These are phyloP conservation scores for Arbutus unedo DNA, from an alignment of 148 eudicot genomes.

Conservation along the genomic window DNA sequence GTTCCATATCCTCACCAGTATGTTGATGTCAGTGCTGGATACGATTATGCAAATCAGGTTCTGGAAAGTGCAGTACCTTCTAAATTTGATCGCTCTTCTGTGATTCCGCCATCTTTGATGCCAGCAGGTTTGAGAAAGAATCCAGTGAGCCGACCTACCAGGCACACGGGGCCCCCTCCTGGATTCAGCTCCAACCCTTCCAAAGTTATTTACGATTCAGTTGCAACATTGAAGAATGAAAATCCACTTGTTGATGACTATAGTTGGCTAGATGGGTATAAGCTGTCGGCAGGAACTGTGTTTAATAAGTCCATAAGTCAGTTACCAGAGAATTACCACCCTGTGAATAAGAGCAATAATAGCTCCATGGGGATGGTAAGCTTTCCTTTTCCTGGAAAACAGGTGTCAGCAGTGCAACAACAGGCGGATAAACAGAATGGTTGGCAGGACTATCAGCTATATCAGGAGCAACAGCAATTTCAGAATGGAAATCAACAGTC, in stretches of 20 bases:
- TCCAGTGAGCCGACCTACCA: constrained; percentile 77
- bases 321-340: constrained; percentile 28
- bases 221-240: constrained; percentile 35
- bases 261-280: constrained; percentile 94
- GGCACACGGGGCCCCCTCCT: constrained; percentile 93
- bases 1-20: constrained; percentile 52
- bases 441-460: constrained; percentile 49
- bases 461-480: constrained; percentile 45
- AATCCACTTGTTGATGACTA: constrained; percentile 67
- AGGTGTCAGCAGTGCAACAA: constrained; percentile 43
- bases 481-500: constrained; percentile 53
- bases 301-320: constrained; percentile 40
- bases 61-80: constrained; percentile 42
- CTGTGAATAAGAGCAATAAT: constrained; percentile 43
- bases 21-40: constrained; percentile 29
- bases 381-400: constrained; percentile 98
- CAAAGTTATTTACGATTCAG: constrained; percentile 42
- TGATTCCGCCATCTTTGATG: constrained; percentile 30
- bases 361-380: constrained; percentile 41
- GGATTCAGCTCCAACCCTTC: constrained; percentile 62
- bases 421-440: constrained; percentile 44
- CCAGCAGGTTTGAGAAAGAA: constrained; percentile 50
- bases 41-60: constrained; percentile 29
- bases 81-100: constrained; percentile 33
- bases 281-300: constrained; percentile 48